Base-by-base conservation (phyloP, 768 basidiomycete genomes). In the Trametes punicea region DNA sequence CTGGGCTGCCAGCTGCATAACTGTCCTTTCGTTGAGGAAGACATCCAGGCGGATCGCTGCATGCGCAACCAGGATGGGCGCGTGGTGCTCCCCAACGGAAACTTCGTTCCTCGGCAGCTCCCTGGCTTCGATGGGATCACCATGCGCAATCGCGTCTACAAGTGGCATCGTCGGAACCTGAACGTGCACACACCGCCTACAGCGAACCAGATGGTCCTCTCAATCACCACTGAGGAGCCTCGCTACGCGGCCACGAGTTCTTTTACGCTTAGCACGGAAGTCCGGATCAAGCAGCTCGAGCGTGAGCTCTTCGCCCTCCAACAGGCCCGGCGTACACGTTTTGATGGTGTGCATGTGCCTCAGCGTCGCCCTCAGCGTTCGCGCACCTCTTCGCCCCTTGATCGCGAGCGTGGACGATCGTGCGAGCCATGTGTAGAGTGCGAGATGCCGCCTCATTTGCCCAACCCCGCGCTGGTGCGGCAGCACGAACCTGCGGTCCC, bases 21-120 rank as follows among this genome's bases (percentile, higher is more conserved):
- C 18, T 67, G 67, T 47, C 42, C 49, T 1, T 42, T 47, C 2
- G 64, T 67, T 36, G 36, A 51, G 26, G 36, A 51, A 39, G 36
- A 51, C 33, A 30, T 51, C 13, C 25, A 20, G 13, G 34, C 57
- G 4, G 66, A 65, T 0, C 62, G 63, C 21, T 54, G 55, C 27
- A 60, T 55, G 13, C 60, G 64, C 2, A 66, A 70, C 30, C 36
- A 48, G 2, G 66, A 69, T 6, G 63, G 61, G 2, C 64, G 61
- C 4, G 62, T 70, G 0, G 60, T 64, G 0, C 57, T 70, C 2
- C 65, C 67, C 7, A 61, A 51, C 9, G 67, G 69, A 10, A 45
- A 62, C 4, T 65, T 65, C 30, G 57, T 67, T 4, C 67, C 66
- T 5, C 55, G 59, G 1, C n/a, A 48, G 16, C 59, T 59, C 16